These are phyloP conservation scores for Ophiocordyceps australis DNA, from an alignment of 2,329 filamentous ascomycete species.

Conservation along the genomic window DNA sequence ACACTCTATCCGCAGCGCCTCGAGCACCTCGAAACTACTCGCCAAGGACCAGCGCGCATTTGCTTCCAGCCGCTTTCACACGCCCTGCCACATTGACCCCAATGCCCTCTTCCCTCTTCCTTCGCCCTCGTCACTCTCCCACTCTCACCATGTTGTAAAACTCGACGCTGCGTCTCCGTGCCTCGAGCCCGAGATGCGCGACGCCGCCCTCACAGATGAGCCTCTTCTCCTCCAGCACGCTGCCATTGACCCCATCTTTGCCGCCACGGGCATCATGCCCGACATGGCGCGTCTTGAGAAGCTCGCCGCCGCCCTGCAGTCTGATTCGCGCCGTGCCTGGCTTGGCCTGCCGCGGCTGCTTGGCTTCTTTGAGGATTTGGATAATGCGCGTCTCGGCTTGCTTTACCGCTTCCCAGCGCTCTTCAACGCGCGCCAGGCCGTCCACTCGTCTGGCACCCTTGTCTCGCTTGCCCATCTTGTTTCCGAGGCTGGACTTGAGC, in stretches of 20 bases:
- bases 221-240: constrained; percentile 57
- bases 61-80: constrained; percentile 41
- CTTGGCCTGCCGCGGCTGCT: constrained; percentile 42
- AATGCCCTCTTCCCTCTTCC: constrained; percentile 25
- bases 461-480: constrained; percentile 37
- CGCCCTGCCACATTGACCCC: constrained; percentile 41
- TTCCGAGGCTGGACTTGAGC: constrained; percentile 33
- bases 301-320: constrained; percentile 37
- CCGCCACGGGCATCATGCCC: constrained; percentile 42
- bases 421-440: constrained; percentile 36
- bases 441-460: constrained; percentile 29
- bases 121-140: constrained; percentile 16
- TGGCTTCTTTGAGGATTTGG: constrained; percentile 59
- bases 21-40: constrained; percentile 16
- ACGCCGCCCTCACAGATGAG: constrained; percentile 25
- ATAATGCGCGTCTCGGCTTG: constrained; percentile 51
- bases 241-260: constrained; percentile 42
- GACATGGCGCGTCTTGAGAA: constrained; percentile 48
- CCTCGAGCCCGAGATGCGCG: constrained; percentile 31
- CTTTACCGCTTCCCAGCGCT: constrained; percentile 55
- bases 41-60: constrained; percentile 31
- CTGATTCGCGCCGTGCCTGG: constrained; percentile 36
- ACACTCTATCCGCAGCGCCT: constrained; percentile 20
- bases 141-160: too few species aligned
- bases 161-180: too few species aligned